Conservation (phyloP, 306 rosid genomes). For the Gastrolobium villosum region DNA sequence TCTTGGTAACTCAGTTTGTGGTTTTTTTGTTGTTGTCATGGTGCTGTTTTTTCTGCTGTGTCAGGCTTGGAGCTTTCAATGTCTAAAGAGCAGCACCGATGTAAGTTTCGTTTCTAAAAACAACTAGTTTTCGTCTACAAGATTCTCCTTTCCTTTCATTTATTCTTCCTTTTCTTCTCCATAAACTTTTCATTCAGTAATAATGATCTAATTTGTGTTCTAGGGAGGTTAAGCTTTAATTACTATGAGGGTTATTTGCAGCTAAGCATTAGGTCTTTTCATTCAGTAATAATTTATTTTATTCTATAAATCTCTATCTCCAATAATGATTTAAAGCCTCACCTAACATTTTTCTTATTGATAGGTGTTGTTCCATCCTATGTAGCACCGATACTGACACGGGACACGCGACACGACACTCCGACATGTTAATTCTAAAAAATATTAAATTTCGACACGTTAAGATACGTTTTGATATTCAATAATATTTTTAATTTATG, state of each 20-base stretch:
- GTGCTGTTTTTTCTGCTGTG: slow-evolving; percentile 86
- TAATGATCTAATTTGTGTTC: slow-evolving; percentile 11
- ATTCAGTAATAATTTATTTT: too few species aligned
- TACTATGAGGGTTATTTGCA: slow-evolving; percentile 2
- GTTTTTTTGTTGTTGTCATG: slow-evolving; percentile 34
- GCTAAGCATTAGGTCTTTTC: neutral
- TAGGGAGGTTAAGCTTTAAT: neutral
- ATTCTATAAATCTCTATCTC: too few species aligned
- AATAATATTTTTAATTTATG: too few species aligned
- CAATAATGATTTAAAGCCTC: too few species aligned
- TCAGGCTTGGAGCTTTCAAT: slow-evolving; percentile 81
- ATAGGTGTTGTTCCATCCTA: too few species aligned
- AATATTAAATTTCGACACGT: too few species aligned
- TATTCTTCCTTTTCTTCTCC: neutral
- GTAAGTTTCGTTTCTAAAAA: slow-evolving; percentile 58
- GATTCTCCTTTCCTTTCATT: neutral
- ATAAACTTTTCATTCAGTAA: neutral
- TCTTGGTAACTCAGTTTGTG: slow-evolving; percentile 18
- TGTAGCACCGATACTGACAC: too few species aligned
- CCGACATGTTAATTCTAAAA: too few species aligned
- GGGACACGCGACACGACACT: too few species aligned
- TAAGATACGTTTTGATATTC: too few species aligned
- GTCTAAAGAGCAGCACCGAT: slow-evolving; percentile 73
- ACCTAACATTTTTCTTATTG: too few species aligned
- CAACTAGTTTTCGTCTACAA: neutral